A percentile compares a stretch with the other conserved stretches of the same genome.
phyloP scores from a whole-genome alignment of 2,329 filamentous ascomycete species.

The Thelonectria discophora region DNA sequence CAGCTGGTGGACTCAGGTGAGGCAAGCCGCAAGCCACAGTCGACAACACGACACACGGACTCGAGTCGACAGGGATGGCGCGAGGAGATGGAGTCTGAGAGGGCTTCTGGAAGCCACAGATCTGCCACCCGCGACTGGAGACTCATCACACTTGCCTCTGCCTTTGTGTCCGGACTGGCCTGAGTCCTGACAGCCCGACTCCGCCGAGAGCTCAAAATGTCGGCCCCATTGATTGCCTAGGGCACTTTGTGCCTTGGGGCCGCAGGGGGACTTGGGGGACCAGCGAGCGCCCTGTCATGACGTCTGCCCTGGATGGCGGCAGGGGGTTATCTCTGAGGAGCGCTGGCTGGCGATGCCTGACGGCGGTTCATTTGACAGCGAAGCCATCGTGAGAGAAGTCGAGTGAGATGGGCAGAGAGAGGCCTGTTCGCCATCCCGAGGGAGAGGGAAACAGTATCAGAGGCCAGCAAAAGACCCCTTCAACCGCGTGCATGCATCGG shows the following conservation, averaged over 20 bases:
- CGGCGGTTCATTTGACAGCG: conserved; percentile 31
- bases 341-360: conserved; percentile 28
- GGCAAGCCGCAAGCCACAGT: conserved; percentile 38
- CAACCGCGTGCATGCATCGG: conserved; percentile 30
- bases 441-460: conserved; percentile 35
- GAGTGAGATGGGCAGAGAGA: conserved; percentile 36
- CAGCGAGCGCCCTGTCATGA: conserved; percentile 33
- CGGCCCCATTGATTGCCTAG: conserved; percentile 32
- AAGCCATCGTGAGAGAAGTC: conserved; percentile 25
- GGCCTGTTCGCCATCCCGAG: conserved; percentile 43
- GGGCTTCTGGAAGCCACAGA: conserved; percentile 40
- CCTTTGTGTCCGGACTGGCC: conserved; percentile 14
- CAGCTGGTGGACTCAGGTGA: conserved; percentile 33
- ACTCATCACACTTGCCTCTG: conserved; percentile 23
- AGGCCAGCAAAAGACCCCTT: conserved; percentile 30
- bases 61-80: conserved; percentile 28
- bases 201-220: conserved; percentile 37
- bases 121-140: conserved; percentile 33
- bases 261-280: conserved; percentile 34
- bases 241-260: conserved; percentile 27
- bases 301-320: conserved; percentile 33
- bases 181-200: conserved; percentile 37
- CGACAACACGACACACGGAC: conserved; percentile 27
- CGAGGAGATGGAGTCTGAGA: conserved; percentile 10
- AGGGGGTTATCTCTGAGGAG: conserved; percentile 19